A percentile compares a stretch with the other conserved stretches of the same genome.
phyloP scores from a whole-genome alignment of 2,329 filamentous ascomycete species.

The Chaetomiaceae sp. region DNA sequence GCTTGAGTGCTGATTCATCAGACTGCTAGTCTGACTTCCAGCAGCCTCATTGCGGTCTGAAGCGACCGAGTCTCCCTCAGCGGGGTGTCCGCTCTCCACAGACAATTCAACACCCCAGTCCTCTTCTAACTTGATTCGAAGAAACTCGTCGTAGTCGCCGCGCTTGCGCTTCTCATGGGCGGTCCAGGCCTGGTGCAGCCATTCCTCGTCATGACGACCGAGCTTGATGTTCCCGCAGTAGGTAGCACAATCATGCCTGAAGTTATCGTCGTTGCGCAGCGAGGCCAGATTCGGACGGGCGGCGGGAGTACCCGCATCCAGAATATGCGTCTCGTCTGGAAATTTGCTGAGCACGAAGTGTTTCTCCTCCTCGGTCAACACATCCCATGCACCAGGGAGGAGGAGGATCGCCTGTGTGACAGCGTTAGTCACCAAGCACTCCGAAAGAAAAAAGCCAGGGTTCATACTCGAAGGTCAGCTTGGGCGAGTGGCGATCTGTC shows the following conservation, averaged over 20 bases:
- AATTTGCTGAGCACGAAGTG: slow-evolving; percentile 32
- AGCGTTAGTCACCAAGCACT: slow-evolving; percentile 3
- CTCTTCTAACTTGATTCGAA: slow-evolving; percentile 39
- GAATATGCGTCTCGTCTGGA: slow-evolving; percentile 30
- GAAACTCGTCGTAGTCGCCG: slow-evolving; percentile 46
- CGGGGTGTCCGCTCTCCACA: slow-evolving; percentile 23
- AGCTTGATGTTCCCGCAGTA: slow-evolving; percentile 39
- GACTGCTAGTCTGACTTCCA: no score
- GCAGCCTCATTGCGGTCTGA: no score
- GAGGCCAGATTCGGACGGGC: slow-evolving; percentile 32
- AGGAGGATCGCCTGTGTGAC: slow-evolving; percentile 31
- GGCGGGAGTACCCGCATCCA: slow-evolving; percentile 26
- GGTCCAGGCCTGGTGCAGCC: slow-evolving; percentile 46
- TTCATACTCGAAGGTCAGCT: slow-evolving; percentile 21
- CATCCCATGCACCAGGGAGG: slow-evolving; percentile 33
- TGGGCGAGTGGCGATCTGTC: slow-evolving; percentile 31
- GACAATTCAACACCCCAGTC: slow-evolving; percentile 43
- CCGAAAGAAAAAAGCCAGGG: neutral
- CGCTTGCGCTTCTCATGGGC: slow-evolving; percentile 43
- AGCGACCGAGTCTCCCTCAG: neutral
- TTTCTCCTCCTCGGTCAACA: slow-evolving; percentile 30
- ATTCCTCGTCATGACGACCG: slow-evolving; percentile 47
- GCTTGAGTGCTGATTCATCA: no score
- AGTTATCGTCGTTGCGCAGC: slow-evolving; percentile 38
- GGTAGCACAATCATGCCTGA: slow-evolving; percentile 37